Evolutionary conservation across 768 basidiomycete genomes (phyloP), one percentile per base, ranked within the genome.

Genomic region (Suillus brevipes): DNA sequence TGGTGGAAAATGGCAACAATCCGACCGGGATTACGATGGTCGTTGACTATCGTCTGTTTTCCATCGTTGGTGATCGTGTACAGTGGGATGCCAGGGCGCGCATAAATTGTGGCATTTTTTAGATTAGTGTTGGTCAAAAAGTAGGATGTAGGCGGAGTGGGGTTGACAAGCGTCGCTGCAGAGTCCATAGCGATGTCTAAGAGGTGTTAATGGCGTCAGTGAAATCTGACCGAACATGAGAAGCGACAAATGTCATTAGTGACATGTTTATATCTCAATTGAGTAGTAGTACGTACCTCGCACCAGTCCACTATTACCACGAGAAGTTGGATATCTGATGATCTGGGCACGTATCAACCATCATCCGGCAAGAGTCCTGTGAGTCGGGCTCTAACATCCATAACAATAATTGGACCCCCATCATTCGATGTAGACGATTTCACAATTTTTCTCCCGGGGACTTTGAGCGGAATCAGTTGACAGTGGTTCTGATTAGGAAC

Each of bases 121-220:
- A 67, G 64, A 55, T 67, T 65, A 4, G 66, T 42, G 13, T 66
- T 68, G 60, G 71, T 74, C 43, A 76, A 37, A 47, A 67, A 76
- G 67, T 77, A 77, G 47, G 61, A 1, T 14, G 71, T 77, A 28
- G 76, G 75, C 23, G 73, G 73, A 8, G 61, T 4, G 12, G 63
- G 58, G 43, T 60, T 67, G 16, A 76, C 76, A 52, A 76, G 76
- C 1, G 75, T 76, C 53, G 64, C 13, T 16, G 70, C 18, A 13
- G 75, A 76, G 60, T 75, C 73, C 75, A 76, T 77, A 57, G 23
- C 16, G n/a, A 53, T 18, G 49, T 25, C 49, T 50, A 4, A 49
- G 47, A 38, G 4, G 25, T 18, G 8, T 28, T 16, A 37, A 50
- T 20, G 47, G 40, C 3, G 25, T n/a, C 31, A n/a, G 43, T 59